phyloP scores from a whole-genome alignment of 805 yeast species.

The Metschnikowia noctiluminum region DNA sequence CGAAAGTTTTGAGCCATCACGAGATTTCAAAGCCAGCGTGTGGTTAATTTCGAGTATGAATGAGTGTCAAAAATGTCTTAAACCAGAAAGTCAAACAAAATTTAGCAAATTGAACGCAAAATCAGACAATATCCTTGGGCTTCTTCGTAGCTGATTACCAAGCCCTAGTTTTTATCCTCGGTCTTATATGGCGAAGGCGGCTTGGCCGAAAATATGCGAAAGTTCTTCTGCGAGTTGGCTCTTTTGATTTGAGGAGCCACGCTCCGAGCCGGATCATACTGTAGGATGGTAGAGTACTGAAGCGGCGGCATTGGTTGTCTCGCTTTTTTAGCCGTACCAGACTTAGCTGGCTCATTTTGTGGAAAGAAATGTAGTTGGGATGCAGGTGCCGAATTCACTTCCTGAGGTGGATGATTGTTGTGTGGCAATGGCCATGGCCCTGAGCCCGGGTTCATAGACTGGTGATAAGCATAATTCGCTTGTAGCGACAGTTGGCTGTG shows the following conservation, averaged over 20 bases:
- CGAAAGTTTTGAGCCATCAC: too few species aligned
- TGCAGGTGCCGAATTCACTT: conserved; percentile 22
- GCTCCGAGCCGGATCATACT: conserved; percentile 36
- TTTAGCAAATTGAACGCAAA: too few species aligned
- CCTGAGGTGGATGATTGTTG: conserved; percentile 1
- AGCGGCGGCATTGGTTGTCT: conserved; percentile 20
- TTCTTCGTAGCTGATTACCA: too few species aligned
- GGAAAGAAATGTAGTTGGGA: conserved; percentile 18
- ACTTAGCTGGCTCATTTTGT: background rate
- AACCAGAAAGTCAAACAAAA: too few species aligned
- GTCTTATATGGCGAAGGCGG: conserved; percentile 37
- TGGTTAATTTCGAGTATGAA: too few species aligned
- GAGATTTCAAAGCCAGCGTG: too few species aligned
- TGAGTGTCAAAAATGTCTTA: too few species aligned
- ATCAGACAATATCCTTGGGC: too few species aligned
- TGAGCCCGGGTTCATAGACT: background rate
- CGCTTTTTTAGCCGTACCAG: conserved; percentile 4
- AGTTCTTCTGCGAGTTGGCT: conserved; percentile 20
- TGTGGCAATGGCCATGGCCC: conserved; percentile 2
- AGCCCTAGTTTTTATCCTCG: conserved; percentile 15
- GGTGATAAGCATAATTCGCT: background rate
- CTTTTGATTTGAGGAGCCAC: conserved; percentile 17
- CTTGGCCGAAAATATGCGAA: conserved; percentile 30
- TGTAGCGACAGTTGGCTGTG: background rate
- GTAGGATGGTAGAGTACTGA: conserved; percentile 39